Evolutionary conservation across 768 basidiomycete genomes (phyloP).

Genomic region (Neoboletus brunneissimus): DNA sequence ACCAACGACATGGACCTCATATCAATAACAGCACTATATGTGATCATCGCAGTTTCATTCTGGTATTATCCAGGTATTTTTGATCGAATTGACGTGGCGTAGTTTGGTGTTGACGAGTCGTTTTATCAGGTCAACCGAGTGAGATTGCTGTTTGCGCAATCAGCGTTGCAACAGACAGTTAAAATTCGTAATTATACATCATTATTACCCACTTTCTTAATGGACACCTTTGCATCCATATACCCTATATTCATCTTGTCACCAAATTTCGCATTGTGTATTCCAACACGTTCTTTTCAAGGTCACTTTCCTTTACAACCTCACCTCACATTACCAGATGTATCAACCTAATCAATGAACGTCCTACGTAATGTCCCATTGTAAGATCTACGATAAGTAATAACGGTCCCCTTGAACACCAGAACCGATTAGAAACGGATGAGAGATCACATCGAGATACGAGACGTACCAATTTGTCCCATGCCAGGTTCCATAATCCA

Average conservation of each 20-base stretch:
- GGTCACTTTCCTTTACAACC: constrained; percentile 8
- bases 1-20: neutral
- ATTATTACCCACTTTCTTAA: constrained; percentile 4
- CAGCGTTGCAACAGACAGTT: neutral
- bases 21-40: constrained; percentile 51
- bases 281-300: constrained; percentile 13
- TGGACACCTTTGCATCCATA: neutral
- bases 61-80: constrained; percentile 53
- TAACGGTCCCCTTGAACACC: constrained; percentile 40
- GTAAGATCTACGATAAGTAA: constrained; percentile 31
- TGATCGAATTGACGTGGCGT: neutral
- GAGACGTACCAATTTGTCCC: constrained; percentile 73
- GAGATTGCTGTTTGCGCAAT: constrained; percentile 17
- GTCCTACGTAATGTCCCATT: neutral
- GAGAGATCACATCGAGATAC: neutral
- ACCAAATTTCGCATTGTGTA: constrained; percentile 14
- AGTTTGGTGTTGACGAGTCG: neutral
- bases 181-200: neutral
- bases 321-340: neutral
- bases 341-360: constrained; percentile 4
- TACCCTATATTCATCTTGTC: constrained; percentile 4
- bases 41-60: constrained; percentile 68
- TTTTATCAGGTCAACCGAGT: constrained; percentile 24
- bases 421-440: neutral
- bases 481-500: constrained; percentile 88